Conservation (phyloP, 2,329 filamentous ascomycete genomes). For the Sphaerulina populicola region DNA sequence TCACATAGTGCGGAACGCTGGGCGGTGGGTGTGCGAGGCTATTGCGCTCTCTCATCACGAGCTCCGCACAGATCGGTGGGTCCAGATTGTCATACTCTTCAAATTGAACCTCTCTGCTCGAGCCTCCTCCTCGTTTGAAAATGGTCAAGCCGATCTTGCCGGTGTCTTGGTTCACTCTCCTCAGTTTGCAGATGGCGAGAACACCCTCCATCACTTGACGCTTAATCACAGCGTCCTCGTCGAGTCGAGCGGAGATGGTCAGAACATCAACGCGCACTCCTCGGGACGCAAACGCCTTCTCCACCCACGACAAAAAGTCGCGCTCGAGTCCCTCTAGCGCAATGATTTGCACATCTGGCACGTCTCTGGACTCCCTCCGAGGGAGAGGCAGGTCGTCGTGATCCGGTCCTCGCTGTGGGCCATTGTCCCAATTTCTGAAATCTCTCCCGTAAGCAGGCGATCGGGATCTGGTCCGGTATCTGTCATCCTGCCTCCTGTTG, state of each 20-base stretch:
- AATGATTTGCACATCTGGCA: conserved; percentile 85
- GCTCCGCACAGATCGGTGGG: conserved; percentile 66
- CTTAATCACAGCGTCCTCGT: conserved; percentile 70
- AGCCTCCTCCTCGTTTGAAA: conserved; percentile 65
- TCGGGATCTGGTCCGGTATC: conserved; percentile 33
- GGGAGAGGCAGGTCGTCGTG: conserved; percentile 64
- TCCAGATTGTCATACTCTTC: conserved; percentile 83
- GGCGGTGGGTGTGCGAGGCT: conserved; percentile 32
- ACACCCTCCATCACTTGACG: conserved; percentile 84
- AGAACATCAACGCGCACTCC: conserved; percentile 70
- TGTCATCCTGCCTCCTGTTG: conserved; percentile 28
- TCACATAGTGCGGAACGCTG: conserved; percentile 10
- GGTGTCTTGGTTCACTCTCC: conserved; percentile 56
- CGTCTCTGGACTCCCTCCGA: conserved; percentile 60
- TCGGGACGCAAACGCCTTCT: conserved; percentile 63
- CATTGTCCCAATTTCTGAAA: conserved; percentile 35
- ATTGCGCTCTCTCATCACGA: conserved; percentile 64
- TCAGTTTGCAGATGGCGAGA: conserved; percentile 70
- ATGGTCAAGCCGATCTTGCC: conserved; percentile 74
- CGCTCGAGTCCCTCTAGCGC: conserved; percentile 68
- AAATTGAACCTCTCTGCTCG: conserved; percentile 68
- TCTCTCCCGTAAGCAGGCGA: conserved; percentile 37
- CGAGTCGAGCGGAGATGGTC: conserved; percentile 66
- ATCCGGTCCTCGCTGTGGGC: conserved; percentile 58
- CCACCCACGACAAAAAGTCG: conserved; percentile 75